Percentiles rank a stretch among this genome's conserved stretches.
These are phyloP conservation scores for Entomortierella parvispora DNA, from an alignment of 192 early-diverging fungal genomes.

Conservation along the genomic window DNA sequence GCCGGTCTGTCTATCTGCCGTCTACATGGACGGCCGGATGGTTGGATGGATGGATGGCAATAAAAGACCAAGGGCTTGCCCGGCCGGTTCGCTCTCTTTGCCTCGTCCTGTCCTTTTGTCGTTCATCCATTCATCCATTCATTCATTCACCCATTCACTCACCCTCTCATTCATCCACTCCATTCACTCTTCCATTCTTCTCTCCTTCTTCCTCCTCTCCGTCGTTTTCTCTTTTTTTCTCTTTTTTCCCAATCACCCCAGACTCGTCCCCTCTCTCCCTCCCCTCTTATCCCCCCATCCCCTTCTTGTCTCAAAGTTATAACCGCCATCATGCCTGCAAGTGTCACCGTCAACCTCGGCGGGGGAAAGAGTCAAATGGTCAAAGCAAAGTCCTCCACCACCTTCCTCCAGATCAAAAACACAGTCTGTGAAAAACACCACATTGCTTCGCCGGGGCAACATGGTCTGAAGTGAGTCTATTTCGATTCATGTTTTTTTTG, in stretches of 20 bases:
- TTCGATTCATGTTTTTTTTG: not conserved
- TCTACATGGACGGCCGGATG: too few species aligned
- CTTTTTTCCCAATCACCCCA: not conserved
- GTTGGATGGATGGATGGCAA: too few species aligned
- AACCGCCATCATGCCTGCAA: slow-evolving; percentile 52
- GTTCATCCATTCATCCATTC: not conserved
- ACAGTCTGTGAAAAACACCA: slow-evolving; percentile 63
- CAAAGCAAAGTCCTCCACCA: slow-evolving; percentile 75
- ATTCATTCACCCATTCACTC: not conserved
- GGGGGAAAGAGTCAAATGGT: slow-evolving; percentile 51
- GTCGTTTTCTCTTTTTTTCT: not conserved
- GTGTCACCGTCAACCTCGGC: slow-evolving; percentile 58
- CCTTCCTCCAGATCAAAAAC: slow-evolving; percentile 68
- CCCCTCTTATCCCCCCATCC: not conserved
- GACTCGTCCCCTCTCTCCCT: not conserved
- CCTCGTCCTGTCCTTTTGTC: not conserved
- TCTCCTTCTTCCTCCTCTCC: not conserved
- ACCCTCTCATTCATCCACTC: not conserved
- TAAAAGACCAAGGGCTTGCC: too few species aligned
- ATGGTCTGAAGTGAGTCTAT: slow-evolving; percentile 56
- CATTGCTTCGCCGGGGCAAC: slow-evolving; percentile 56
- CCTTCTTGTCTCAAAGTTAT: not conserved
- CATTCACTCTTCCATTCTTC: not conserved
- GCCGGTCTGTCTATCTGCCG: too few species aligned
- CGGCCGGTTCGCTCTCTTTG: too few species aligned